Percentiles rank a stretch among this genome's conserved stretches.
Evolutionary conservation across 768 basidiomycete species (phyloP).

Genomic region (Dioszegia hungarica): DNA sequence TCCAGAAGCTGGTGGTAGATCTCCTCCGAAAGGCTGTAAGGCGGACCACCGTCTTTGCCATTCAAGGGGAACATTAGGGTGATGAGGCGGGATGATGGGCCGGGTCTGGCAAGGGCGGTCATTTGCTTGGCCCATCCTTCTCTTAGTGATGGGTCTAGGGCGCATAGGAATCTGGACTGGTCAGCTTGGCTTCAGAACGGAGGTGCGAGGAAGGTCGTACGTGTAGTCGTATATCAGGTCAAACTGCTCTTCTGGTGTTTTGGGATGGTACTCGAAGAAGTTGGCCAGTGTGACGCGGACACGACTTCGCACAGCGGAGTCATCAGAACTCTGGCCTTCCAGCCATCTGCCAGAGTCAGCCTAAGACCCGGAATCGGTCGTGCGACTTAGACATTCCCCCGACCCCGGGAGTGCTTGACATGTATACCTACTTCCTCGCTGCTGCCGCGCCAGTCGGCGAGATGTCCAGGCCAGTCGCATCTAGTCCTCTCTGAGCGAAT

Average conservation of each 20-base stretch:
- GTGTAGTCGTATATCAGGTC: slow-evolving; percentile 43
- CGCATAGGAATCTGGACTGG: slow-evolving; percentile 42
- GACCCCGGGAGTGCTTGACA: too few species aligned
- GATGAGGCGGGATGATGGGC: slow-evolving; percentile 20
- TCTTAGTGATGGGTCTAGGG: slow-evolving; percentile 28
- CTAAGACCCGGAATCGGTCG: too few species aligned
- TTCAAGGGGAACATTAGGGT: slow-evolving; percentile 44
- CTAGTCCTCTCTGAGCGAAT: slow-evolving; percentile 30
- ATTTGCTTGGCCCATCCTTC: slow-evolving; percentile 25
- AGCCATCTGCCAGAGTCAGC: slow-evolving; percentile 15
- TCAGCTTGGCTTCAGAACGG: not conserved
- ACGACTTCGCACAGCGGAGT: not conserved
- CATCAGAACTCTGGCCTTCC: not conserved
- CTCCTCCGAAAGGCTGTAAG: slow-evolving; percentile 26
- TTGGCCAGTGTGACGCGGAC: slow-evolving; percentile 15
- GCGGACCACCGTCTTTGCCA: slow-evolving; percentile 20
- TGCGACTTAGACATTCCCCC: not conserved
- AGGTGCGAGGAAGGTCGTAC: slow-evolving; percentile 12
- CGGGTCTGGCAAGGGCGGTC: slow-evolving; percentile 10
- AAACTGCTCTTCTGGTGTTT: slow-evolving; percentile 15
- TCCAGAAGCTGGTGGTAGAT: slow-evolving; percentile 39
- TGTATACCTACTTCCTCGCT: slow-evolving; percentile 26
- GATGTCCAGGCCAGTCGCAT: slow-evolving; percentile 33
- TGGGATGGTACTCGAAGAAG: slow-evolving; percentile 31
- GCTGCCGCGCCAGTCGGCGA: slow-evolving; percentile 31